Base-by-base conservation (phyloP, 495 filamentous ascomycete species). In the Penicillium cinerascens region DNA sequence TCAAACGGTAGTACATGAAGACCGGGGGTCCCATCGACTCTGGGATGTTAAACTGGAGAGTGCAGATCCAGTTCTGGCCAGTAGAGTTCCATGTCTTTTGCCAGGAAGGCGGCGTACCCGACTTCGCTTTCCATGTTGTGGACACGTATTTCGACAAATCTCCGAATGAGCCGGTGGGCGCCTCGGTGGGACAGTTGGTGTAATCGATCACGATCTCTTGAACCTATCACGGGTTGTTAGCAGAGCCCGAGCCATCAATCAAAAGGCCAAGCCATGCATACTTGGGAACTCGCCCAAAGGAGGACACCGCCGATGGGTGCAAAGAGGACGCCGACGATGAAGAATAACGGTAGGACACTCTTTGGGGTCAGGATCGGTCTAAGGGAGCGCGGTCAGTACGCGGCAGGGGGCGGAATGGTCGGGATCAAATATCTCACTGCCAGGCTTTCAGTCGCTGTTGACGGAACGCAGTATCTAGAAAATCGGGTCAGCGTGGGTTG, bases 371-470 rank as follows among this genome's bases (percentile, higher is more conserved):
- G 79, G 66, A 96, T 96, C 8, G 91, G 91, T 73, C 87, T 91
- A 57, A 37, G 21, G 27, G 21, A 25, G 47, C 51, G 51, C 22
- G 43, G 18, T 51, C n/a, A 42, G 29, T 51, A 38, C 11, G 8
- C 33, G 33, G 33, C 15, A 16, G 22, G 18, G 49, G 40, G 33
- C 36, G 16, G 18, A 26, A 18, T 33, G 27, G 41, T 27, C 36
- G 35, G 39, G 11, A 33, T 41, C 36, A 3, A 42, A 23, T 48
- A 49, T 74, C 86, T 75, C 73, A 91, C 85, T 96, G 91, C 91
- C 91, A 96, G 69, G 91, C 91, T 71, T 95, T 95, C 61, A 96
- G 64, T 62, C 91, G 82, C 61, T 96, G 91, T 65, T 95, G 91
- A 51, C 91, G 81, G 64, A 95, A 96, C 21, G 91, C 91, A 46